Evolutionary conservation across 2,329 filamentous ascomycete genomes (phyloP).

Genomic region (Aspergillus candidus): DNA sequence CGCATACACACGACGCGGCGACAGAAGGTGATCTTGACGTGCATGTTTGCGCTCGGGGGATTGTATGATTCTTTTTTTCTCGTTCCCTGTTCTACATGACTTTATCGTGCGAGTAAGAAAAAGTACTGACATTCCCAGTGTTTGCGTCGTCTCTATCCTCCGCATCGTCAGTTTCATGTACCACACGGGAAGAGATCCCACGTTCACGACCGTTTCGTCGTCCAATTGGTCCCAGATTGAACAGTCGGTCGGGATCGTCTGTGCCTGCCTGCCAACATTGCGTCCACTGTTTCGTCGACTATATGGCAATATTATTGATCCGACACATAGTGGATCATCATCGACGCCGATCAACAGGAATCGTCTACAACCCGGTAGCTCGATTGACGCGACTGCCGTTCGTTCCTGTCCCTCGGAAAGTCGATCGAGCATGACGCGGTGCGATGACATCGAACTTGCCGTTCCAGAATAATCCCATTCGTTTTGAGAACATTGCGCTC

Average conservation of each 20-base stretch:
- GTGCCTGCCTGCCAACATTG: slow-evolving; percentile 24
- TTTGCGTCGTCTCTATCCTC: slow-evolving; percentile 21
- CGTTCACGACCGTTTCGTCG: slow-evolving; percentile 14
- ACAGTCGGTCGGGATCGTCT: slow-evolving; percentile 24
- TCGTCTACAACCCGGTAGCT: no score
- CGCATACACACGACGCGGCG: slow-evolving; percentile 14
- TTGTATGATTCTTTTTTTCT: slow-evolving; percentile 15
- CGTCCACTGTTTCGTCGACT: slow-evolving; percentile 15
- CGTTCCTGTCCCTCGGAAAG: no score
- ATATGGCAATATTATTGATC: neutral
- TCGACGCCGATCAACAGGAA: no score
- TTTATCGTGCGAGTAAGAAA: no score
- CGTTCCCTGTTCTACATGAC: no score
- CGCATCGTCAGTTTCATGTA: slow-evolving; percentile 17
- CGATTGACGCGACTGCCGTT: no score
- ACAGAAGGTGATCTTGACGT: slow-evolving; percentile 19
- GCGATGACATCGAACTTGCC: no score
- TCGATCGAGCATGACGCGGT: no score
- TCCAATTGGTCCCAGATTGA: slow-evolving; percentile 24
- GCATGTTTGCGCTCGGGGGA: slow-evolving; percentile 20
- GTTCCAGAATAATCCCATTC: no score
- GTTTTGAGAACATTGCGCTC: no score
- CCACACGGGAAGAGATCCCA: slow-evolving; percentile 10
- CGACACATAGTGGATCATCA: no score
- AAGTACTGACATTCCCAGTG: slow-evolving; percentile 9